Evolutionary conservation across 2,329 filamentous ascomycete genomes (phyloP).

Genomic region (Xylaria sp.): DNA sequence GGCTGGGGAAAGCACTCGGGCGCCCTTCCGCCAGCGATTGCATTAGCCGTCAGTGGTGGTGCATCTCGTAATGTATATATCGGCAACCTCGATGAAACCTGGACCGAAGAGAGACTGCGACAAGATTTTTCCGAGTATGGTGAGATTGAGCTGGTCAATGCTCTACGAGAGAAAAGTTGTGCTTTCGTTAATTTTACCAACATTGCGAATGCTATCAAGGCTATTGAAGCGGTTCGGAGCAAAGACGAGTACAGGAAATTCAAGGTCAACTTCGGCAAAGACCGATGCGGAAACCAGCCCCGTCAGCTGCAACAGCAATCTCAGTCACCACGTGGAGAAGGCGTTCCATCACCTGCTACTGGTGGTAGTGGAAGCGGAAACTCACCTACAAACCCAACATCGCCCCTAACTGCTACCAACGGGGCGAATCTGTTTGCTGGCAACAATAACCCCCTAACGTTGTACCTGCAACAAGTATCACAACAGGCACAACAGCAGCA

Average conservation of each 20-base stretch:
- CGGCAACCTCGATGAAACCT: slow-evolving; percentile 95
- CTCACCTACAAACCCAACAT: slow-evolving; percentile 65
- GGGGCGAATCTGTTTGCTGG: slow-evolving; percentile 79
- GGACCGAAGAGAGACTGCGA: slow-evolving; percentile 93
- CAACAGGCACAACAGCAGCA: slow-evolving; percentile 79
- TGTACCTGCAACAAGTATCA: slow-evolving; percentile 89
- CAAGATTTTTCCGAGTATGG: slow-evolving; percentile 98
- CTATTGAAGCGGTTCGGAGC: slow-evolving; percentile 93
- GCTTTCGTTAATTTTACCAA: slow-evolving; percentile 99
- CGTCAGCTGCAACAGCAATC: slow-evolving; percentile 79
- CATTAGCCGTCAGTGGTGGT: slow-evolving; percentile 92
- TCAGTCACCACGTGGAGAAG: slow-evolving; percentile 74
- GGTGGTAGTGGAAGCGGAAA: slow-evolving; percentile 70
- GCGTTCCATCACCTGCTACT: slow-evolving; percentile 64
- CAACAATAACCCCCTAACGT: slow-evolving; percentile 87
- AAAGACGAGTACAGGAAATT: slow-evolving; percentile 98
- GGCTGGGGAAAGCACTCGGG: slow-evolving; percentile 99
- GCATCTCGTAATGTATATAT: slow-evolving; percentile 99
- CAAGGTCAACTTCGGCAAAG: slow-evolving; percentile 99
- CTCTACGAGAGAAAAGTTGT: slow-evolving; percentile 97
- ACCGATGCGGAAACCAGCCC: slow-evolving; percentile 95
- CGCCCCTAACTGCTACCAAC: slow-evolving; percentile 61
- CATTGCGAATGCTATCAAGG: slow-evolving; percentile 99
- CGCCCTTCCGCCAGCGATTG: slow-evolving; percentile 93
- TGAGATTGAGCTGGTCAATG: slow-evolving; percentile 97